Evolutionary conservation across 2,329 filamentous ascomycete genomes (phyloP).

Genomic region (Ophidiomyces ophidiicola): DNA sequence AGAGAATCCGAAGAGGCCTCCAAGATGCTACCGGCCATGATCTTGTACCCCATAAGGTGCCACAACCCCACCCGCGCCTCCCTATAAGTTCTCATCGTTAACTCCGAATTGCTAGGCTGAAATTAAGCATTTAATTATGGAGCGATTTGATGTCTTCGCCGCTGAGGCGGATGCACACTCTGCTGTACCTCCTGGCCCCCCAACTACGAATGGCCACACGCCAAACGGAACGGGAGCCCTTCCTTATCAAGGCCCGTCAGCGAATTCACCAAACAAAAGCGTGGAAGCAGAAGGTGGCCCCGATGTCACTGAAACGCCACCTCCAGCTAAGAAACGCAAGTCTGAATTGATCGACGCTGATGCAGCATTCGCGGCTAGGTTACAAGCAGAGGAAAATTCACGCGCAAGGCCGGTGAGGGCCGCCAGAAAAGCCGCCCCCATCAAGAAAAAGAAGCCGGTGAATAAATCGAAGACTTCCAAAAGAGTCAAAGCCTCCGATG

Average conservation of each 20-base stretch:
- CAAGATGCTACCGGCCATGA: constrained; percentile 50
- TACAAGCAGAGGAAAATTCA: constrained; percentile 87
- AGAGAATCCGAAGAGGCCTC: constrained; percentile 52
- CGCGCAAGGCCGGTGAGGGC: constrained; percentile 64
- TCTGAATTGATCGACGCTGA: constrained; percentile 62
- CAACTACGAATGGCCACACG: constrained; percentile 27
- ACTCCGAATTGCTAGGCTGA: constrained; percentile 39
- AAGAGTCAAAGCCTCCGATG: constrained; percentile 64
- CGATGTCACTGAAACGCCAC: constrained; percentile 26
- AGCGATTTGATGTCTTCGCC: constrained; percentile 58
- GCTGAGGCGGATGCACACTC: constrained; percentile 21
- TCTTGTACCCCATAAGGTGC: constrained; percentile 50
- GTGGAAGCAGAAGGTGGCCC: constrained; percentile 32
- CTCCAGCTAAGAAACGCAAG: constrained; percentile 53
- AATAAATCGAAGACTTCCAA: constrained; percentile 43
- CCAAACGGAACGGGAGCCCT: constrained; percentile 9
- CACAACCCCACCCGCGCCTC: not conserved
- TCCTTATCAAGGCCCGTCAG: constrained; percentile 24
- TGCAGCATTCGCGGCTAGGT: constrained; percentile 69
- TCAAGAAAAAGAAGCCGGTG: constrained; percentile 54
- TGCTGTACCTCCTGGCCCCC: constrained; percentile 16
- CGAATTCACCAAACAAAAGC: constrained; percentile 32
- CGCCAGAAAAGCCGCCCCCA: constrained; percentile 48
- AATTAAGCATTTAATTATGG: constrained; percentile 60
- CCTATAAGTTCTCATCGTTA: not conserved